A percentile compares a stretch with the other conserved stretches of the same genome.
Evolutionary conservation across 345 rosid genomes (phyloP).

Genomic region (Passiflora organensis): DNA sequence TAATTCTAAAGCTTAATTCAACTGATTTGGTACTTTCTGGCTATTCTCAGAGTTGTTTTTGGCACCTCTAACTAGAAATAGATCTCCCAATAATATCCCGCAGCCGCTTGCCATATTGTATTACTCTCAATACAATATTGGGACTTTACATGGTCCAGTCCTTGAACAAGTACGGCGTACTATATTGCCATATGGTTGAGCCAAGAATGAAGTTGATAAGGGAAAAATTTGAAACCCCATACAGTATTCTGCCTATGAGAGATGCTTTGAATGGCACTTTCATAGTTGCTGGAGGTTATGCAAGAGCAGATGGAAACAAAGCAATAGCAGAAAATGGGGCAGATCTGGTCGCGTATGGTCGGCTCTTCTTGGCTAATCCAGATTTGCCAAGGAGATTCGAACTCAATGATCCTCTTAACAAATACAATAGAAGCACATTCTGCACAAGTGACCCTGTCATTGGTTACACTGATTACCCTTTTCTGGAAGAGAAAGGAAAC

Average conservation of each 20-base stretch:
- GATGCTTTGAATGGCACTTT: slow-evolving; percentile 56
- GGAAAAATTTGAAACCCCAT: slow-evolving; percentile 21
- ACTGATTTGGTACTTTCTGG: too few relatives aligned
- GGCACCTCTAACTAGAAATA: slow-evolving; percentile 57
- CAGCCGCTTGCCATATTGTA: slow-evolving; percentile 63
- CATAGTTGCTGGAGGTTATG: slow-evolving; percentile 51
- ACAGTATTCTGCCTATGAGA: slow-evolving; percentile 45
- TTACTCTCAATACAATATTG: too few relatives aligned
- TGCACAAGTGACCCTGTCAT: slow-evolving; percentile 39
- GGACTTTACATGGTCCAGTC: slow-evolving; percentile 54
- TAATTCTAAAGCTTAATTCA: too few relatives aligned
- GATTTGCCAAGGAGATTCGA: too few relatives aligned
- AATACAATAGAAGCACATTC: slow-evolving; percentile 45
- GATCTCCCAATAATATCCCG: slow-evolving; percentile 53
- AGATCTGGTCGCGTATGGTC: slow-evolving; percentile 55
- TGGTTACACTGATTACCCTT: too few relatives aligned
- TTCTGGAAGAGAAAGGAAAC: too few relatives aligned
- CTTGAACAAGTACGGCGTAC: slow-evolving; percentile 58
- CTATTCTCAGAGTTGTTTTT: slow-evolving; percentile 47
- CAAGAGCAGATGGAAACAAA: slow-evolving; percentile 36
- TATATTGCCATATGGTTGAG: slow-evolving; percentile 59
- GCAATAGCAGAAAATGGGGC: slow-evolving; percentile 36
- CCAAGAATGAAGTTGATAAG: slow-evolving; percentile 41
- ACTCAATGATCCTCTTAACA: slow-evolving; percentile 46
- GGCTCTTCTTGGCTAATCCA: slow-evolving; percentile 57